phyloP scores from a whole-genome alignment of 352 stramenopile species.

The Phytophthora cryptogea region DNA sequence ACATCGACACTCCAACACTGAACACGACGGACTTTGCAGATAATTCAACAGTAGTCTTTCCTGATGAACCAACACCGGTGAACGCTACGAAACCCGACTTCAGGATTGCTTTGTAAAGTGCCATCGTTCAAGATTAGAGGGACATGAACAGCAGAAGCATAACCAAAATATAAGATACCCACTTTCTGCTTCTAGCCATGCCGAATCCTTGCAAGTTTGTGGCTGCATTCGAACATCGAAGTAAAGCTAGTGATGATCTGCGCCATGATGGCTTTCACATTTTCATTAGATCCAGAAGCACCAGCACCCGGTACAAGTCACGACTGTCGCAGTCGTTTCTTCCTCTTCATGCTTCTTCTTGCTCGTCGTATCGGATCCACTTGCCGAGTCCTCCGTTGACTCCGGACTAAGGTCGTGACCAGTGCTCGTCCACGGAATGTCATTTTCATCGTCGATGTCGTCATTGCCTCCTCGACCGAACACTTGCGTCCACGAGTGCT shows the following conservation, averaged over 20 bases:
- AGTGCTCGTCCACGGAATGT: slow-evolving; percentile 22
- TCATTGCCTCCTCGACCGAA: slow-evolving; percentile 36
- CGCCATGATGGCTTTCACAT: too few relatives aligned
- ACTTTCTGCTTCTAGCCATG: neutral
- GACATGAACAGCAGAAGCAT: neutral
- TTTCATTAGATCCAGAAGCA: slow-evolving; percentile 21
- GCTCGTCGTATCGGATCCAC: slow-evolving; percentile 7
- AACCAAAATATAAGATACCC: neutral
- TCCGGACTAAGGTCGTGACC: slow-evolving; percentile 24
- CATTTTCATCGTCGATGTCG: slow-evolving; percentile 23
- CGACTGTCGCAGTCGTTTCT: slow-evolving; percentile 8
- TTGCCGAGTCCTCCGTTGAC: slow-evolving; percentile 18
- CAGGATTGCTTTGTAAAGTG: neutral
- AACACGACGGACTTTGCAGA: slow-evolving; percentile 9
- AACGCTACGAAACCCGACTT: slow-evolving; percentile 2
- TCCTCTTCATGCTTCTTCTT: slow-evolving; percentile 2
- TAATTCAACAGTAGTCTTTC: slow-evolving; percentile 3
- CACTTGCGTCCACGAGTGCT: slow-evolving; percentile 54
- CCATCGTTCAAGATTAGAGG: neutral
- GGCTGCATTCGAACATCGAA: neutral
- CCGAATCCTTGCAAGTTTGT: neutral
- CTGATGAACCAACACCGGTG: neutral
- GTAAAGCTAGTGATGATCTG: neutral
- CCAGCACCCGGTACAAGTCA: slow-evolving; percentile 29
- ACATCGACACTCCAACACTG: slow-evolving; percentile 7